Evolutionary conservation across 352 stramenopile genomes (phyloP), one percentile per base, ranked within the genome.

Genomic region (Phytophthora multivora): DNA sequence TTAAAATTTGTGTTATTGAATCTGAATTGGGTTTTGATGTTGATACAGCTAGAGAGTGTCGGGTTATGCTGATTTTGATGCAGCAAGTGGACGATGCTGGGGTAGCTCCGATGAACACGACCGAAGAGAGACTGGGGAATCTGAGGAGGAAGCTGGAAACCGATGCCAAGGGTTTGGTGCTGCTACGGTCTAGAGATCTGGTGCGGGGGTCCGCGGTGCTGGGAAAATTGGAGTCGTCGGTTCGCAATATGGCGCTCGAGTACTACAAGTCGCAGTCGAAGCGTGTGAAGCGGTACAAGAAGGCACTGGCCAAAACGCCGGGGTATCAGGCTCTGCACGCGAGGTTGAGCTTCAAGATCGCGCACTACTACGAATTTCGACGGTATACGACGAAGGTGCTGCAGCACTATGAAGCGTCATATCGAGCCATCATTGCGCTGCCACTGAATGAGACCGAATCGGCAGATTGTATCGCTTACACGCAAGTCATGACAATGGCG

Each of bases 191-290:
- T 4, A 75, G 82, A 23, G 88, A 96, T 54, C 53, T 94, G 4
- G 76, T 80, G 47, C 74, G 79, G 13, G 75, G 74, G 16, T 88
- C 83, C 8, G 66, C 64, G 13, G 62, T 89, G 45, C 51, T 96
- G 18, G 68, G 71, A 3, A 96, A 96, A 57, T 68, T 96, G 16
- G 88, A 96, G 51, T 74, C 72, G 4, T 70, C 77, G 2, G 71
- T 96, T 15, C 79, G 86, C 21, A 90, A 81, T 40, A 84, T 91
- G 63, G 82, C 88, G 35, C 65, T 93, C 18, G 88, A 96, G 69
- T 96, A 96, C 68, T 96, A 94, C 75, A 96, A 95, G 63, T 68
- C 81, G 13, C 88, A 96, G 48, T 77, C 83, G 10, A 96, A 96
- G 63, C 80, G 88, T 9, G 88, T 95, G n/a, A 96, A 96, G 63